These are phyloP conservation scores for Dictyophora rubrovolvata DNA, from an alignment of 768 basidiomycete species.

Conservation along the genomic window DNA sequence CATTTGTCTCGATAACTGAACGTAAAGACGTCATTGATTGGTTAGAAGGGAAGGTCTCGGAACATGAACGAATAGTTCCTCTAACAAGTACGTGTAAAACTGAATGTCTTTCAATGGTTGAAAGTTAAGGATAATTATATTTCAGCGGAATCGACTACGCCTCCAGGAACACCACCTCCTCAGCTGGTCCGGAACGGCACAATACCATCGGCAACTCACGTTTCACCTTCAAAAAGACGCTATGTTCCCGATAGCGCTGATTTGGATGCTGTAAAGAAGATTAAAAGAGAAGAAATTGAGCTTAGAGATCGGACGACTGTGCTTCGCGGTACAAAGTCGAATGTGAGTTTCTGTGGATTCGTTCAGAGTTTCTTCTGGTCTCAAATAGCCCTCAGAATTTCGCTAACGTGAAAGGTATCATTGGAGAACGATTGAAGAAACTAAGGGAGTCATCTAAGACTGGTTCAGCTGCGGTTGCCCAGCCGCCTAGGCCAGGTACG, in stretches of 20 bases:
- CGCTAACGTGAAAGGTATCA: constrained; percentile 50
- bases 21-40: constrained; percentile 80
- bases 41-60: constrained; percentile 49
- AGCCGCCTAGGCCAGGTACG: constrained; percentile 27
- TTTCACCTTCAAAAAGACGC: constrained; percentile 49
- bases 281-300: constrained; percentile 67
- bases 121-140: constrained; percentile 3
- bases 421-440: constrained; percentile 70
- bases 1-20: constrained; percentile 78
- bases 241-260: constrained; percentile 75
- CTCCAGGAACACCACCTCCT: constrained; percentile 44
- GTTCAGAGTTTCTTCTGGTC: not conserved
- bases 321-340: constrained; percentile 71
- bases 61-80: constrained; percentile 43
- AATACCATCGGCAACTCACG: constrained; percentile 12
- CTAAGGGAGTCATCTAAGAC: constrained; percentile 56
- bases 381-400: constrained; percentile 56
- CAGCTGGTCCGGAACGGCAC: constrained; percentile 9
- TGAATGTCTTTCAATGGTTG: constrained; percentile 10
- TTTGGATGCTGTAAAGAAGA: constrained; percentile 78
- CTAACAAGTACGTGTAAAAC: constrained; percentile 30
- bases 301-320: constrained; percentile 75
- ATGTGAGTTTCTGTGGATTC: constrained; percentile 39
- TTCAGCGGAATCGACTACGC: constrained; percentile 45
- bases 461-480: constrained; percentile 27